Base-by-base conservation (phyloP, 345 rosid species). In the Gynandropsis gynandra region DNA sequence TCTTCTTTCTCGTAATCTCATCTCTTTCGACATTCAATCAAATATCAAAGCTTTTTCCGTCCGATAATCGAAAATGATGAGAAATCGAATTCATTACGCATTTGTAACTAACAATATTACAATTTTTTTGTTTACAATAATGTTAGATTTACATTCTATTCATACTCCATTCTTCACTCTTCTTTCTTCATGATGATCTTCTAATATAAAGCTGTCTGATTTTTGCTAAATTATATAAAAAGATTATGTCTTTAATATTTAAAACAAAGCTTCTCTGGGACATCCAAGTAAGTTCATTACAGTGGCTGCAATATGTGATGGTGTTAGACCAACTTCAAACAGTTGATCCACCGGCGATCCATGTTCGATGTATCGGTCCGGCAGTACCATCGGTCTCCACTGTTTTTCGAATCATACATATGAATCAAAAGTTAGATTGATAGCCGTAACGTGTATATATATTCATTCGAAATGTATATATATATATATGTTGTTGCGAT, bases 321-420 rank as follows among this genome's bases (percentile, higher is more conserved):
- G 82, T 35, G 93, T 82, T 38, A 90, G 90, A 18, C 98, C 96
- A 16, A 96, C 95, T 70, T 74, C 64, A 12, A 71, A 69, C 37
- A 80, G 4, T 74, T 90, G 98, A 69, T 82, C 85, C 4, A 69
- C 82, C 1, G 98, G 98, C 16, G 98, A 75, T 29, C 98, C 98
- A 18, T 90, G 98, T 52, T 90, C 96, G 0, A 90, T 87, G 56
- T 90, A 90, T 58, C 71, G 52, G 52, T 87, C 95, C 0, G 98
- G 98, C 14, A 90, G 83, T 67, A 82, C 89, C 1, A 90, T 49
- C 8, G 96, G 98, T 52, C 98, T 74, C 98, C 98, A 90, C 98
- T 90, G 85, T 77, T 64, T 77, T 64, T n/a, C 19, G 10, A 4
- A 1, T 16, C 1, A 48, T 20, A 43, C 12, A 6, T 32, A 3